These are phyloP conservation scores for Lentinula boryana DNA, from an alignment of 768 basidiomycete genomes.

Conservation along the genomic window DNA sequence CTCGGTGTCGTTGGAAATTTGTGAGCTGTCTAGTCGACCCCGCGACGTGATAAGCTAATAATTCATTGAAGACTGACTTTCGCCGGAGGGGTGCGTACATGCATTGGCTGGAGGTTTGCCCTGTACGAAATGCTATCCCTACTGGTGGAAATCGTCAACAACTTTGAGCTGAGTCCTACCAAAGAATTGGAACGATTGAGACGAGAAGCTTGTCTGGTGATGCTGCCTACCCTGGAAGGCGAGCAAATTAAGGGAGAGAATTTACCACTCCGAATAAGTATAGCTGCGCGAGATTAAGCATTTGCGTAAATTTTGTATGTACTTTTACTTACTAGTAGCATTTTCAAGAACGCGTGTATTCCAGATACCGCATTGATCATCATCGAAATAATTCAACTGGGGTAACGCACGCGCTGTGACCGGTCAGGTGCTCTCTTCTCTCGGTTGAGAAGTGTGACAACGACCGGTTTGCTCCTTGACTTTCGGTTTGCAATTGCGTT, in stretches of 20 bases:
- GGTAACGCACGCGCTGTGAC: too few relatives aligned
- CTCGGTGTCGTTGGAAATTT: constrained; percentile 43
- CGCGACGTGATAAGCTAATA: not conserved
- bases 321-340: too few relatives aligned
- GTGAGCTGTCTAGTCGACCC: constrained; percentile 20
- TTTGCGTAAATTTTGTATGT: not conserved
- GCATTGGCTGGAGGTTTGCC: constrained; percentile 48
- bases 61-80: constrained; percentile 32
- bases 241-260: constrained; percentile 38
- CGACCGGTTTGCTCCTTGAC: too few relatives aligned
- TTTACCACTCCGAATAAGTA: constrained; percentile 31
- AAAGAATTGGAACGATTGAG: constrained; percentile 33
- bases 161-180: constrained; percentile 48
- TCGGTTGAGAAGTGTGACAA: too few relatives aligned
- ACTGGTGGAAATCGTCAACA: constrained; percentile 50
- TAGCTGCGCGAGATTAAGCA: constrained; percentile 26
- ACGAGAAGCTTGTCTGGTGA: constrained; percentile 39
- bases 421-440: too few relatives aligned
- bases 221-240: constrained; percentile 42
- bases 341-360: too few relatives aligned
- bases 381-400: too few relatives aligned
- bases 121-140: constrained; percentile 53
- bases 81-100: constrained; percentile 39
- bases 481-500: too few relatives aligned
- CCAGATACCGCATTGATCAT: too few relatives aligned